Conservation (phyloP, 495 filamentous ascomycete genomes). For the Bacidia rubella region DNA sequence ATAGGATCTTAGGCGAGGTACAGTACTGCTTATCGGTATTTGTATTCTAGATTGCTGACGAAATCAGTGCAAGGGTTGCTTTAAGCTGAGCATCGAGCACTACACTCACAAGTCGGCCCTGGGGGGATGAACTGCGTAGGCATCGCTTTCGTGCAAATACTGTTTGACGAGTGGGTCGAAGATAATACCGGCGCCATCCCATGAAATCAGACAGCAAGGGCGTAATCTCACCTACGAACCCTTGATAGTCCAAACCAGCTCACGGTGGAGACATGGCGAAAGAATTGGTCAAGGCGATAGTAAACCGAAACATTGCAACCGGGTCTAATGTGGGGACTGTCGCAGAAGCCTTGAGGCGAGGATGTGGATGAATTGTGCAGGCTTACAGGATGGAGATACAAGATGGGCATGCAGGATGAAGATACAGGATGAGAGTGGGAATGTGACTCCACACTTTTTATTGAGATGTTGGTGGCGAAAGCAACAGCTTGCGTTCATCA, state of each 20-base stretch:
- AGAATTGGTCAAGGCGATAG: constrained; percentile 91
- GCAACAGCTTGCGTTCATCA: no score
- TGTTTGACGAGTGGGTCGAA: constrained; percentile 83
- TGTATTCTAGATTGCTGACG: no score
- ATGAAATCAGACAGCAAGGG: constrained; percentile 49
- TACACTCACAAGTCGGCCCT: constrained; percentile 70
- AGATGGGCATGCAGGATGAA: no score
- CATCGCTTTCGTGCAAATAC: constrained; percentile 82
- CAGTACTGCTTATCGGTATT: no score
- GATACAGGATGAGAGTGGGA: no score
- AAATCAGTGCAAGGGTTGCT: constrained; percentile 80
- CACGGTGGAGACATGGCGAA: constrained; percentile 85
- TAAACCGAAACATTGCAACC: constrained; percentile 90
- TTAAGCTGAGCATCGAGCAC: constrained; percentile 84
- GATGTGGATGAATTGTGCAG: no score
- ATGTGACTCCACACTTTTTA: no score
- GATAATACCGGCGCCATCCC: constrained; percentile 74
- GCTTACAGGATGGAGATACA: no score
- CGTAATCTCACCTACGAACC: constrained; percentile 68
- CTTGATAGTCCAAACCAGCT: constrained; percentile 64
- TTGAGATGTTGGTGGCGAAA: no score
- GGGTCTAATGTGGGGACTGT: constrained; percentile 95
- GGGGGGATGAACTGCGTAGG: constrained; percentile 83
- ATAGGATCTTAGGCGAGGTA: no score
- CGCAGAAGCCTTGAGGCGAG: constrained; percentile 75